Base-by-base conservation (phyloP, 1,284 basidiomycete genomes). In the Marasmius fiardii region DNA sequence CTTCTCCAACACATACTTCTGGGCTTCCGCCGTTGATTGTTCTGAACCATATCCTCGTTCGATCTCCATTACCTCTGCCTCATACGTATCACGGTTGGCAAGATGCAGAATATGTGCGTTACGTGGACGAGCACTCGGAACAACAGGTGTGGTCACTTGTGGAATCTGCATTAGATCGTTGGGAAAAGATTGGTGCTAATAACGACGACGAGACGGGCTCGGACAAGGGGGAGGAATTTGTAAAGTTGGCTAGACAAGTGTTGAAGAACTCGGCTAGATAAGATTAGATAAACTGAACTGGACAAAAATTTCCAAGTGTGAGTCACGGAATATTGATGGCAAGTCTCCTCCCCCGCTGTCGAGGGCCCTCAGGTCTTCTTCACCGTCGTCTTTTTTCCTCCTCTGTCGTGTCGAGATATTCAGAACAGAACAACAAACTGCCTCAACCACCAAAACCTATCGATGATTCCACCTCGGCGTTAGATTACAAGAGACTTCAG, bases 61-160 rank as follows among this genome's bases (percentile, higher is more conserved):
- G 93, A 14, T 92, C 92, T 1, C 86, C 91, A 0, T 77, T 96
- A 45, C 82, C 86, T 2, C 77, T 98, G 28, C 94, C 95, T 6
- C 93, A 97, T 68, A 79, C 84, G 51, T 71, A 93, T 51, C 92
- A 96, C 65, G 88, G 90, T 0, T 97, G 95, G 95, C 88, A 91
- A 57, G 92, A 96, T 67, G 82, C 87, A 8, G 94, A 97, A 72
- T 98, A 97, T 67, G 90, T 93, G 43, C 82, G 88, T 44, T 95
- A 90, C 90, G 80, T 93, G 26, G 86, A 90, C 55, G 88, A 92
- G 64, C 90, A 92, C 64, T 76, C 82, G 8, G 82, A 86, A 58
- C 79, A 79, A 58, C 90, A 92, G 66, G 81, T 86, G 2, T 80
- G 82, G 77, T 81, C 83, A 16, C 77, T 93, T 39, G 74, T 93